Conservation (phyloP, 257 asterid genomes). For the Solanum sejunctum region DNA sequence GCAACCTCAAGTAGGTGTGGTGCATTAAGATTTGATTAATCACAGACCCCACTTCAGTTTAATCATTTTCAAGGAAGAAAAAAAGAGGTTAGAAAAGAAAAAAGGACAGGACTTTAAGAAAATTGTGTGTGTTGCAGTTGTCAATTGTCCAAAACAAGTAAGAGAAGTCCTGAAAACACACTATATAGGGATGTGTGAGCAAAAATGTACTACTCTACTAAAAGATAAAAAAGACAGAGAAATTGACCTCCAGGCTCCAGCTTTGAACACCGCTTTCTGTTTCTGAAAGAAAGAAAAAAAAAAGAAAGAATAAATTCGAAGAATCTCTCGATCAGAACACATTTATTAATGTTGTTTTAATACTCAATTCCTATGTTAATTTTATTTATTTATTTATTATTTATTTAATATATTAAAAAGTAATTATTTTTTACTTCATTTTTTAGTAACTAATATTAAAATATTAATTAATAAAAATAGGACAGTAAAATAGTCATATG, state of each 20-base stretch:
- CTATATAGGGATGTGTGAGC: not conserved
- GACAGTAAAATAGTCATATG: no score
- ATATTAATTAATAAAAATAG: not conserved
- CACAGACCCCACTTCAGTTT: constrained; percentile 11
- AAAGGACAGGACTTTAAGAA: not conserved
- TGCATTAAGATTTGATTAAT: not conserved
- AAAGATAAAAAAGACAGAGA: not conserved
- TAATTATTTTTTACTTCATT: no score
- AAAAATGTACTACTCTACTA: not conserved
- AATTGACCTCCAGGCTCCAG: not conserved
- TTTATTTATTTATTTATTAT: no score
- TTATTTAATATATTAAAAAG: no score
- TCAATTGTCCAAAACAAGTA: not conserved
- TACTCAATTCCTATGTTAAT: not conserved
- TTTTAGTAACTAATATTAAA: not conserved
- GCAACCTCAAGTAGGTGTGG: not conserved
- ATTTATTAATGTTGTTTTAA: constrained; percentile 1
- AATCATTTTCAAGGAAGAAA: not conserved
- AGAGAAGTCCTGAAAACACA: not conserved
- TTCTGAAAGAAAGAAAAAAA: not conserved
- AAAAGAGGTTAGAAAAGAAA: not conserved
- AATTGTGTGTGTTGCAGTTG: not conserved
- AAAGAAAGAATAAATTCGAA: not conserved
- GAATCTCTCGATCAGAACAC: not conserved
- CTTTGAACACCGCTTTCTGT: not conserved